Percentiles rank a stretch among this genome's conserved stretches.
These are phyloP conservation scores for Pichia sp. DNA, from an alignment of 1,139 yeast species.

Conservation along the genomic window DNA sequence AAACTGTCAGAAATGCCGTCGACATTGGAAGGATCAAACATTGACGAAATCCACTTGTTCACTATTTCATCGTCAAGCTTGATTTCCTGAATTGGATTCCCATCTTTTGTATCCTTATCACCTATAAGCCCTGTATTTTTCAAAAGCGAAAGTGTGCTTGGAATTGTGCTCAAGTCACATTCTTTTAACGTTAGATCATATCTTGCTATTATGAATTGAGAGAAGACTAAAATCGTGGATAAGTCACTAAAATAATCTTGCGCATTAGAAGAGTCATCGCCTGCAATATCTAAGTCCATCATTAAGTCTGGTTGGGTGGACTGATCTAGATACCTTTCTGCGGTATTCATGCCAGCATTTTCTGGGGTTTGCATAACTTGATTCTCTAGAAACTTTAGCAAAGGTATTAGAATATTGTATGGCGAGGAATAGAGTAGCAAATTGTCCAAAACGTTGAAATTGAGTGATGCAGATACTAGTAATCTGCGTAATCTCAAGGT, in stretches of 20 bases:
- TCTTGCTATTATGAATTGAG: constrained; percentile 42
- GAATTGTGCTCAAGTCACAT: background rate
- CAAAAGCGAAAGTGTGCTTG: constrained; percentile 13
- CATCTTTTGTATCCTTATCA: background rate
- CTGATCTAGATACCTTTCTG: constrained; percentile 15
- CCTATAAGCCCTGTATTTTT: constrained; percentile 5
- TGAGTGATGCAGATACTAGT: constrained; percentile 23
- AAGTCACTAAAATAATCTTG: constrained; percentile 69
- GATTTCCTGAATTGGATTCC: constrained; percentile 9
- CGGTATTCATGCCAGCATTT: constrained; percentile 8
- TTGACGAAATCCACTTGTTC: constrained; percentile 73
- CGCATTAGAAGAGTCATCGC: constrained; percentile 41
- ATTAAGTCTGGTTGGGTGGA: constrained; percentile 23
- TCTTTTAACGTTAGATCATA: constrained; percentile 31
- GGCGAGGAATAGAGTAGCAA: constrained; percentile 25
- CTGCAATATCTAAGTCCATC: constrained; percentile 32
- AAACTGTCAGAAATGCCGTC: constrained; percentile 86
- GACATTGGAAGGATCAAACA: constrained; percentile 56
- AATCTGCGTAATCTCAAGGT: constrained; percentile 28
- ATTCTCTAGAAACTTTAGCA: constrained; percentile 25
- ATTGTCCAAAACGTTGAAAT: constrained; percentile 21
- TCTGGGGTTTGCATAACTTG: constrained; percentile 22
- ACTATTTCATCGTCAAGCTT: constrained; percentile 42
- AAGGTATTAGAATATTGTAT: constrained; percentile 23
- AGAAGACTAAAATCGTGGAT: constrained; percentile 53